Base-by-base conservation (phyloP, 75 land plant genomes). In the Pinus tabuliformis region DNA sequence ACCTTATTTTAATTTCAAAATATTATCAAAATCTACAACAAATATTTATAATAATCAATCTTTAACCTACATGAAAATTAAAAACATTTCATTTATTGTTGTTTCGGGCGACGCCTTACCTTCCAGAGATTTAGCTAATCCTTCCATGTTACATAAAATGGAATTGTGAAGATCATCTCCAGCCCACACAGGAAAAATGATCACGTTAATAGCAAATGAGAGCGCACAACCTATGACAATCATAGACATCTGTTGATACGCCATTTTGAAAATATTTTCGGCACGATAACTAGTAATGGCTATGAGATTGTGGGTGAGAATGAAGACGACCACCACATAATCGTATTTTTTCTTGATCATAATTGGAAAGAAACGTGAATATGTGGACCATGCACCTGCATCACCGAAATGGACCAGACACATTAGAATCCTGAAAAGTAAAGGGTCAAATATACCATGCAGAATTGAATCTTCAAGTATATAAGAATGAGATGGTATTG, bases 111-210 rank as follows among this genome's bases (percentile, higher is more conserved):
- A 21, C 14, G 12, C 11, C 62, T 4, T 82, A 86, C 88, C 88
- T 82, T 82, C 76, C 3, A 86, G 57, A 70, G 72, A 82, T 16
- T 37, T 22, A 3, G 88, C 85, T 24, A 86, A 78, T 21, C 66
- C 79, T 24, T 86, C 82, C 28, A 82, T 36, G 73, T 86, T 82
- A 17, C 39, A 4, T 20, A 79, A 61, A 20, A 74, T 20, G 3
- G 77, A 26, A 1, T 82, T 24, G 26, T 86, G 88, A 49, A 86
- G 82, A 36, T 86, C 88, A 1, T 66, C 79, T 5, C 88, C 88
- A 13, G 85, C 88, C 88, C 88, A 86, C 3, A 86, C 78, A 0
- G 85, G 85, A 39, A 57, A 79, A 21, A 86, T 42, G 72, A 79
- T 77, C 13, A 82, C 60, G 65, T 79, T 72, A 64, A 83, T 74